Evolutionary conservation across 2,329 filamentous ascomycete genomes (phyloP), one percentile per base, ranked within the genome.

Genomic region (Aspergillus pseudoterreus): DNA sequence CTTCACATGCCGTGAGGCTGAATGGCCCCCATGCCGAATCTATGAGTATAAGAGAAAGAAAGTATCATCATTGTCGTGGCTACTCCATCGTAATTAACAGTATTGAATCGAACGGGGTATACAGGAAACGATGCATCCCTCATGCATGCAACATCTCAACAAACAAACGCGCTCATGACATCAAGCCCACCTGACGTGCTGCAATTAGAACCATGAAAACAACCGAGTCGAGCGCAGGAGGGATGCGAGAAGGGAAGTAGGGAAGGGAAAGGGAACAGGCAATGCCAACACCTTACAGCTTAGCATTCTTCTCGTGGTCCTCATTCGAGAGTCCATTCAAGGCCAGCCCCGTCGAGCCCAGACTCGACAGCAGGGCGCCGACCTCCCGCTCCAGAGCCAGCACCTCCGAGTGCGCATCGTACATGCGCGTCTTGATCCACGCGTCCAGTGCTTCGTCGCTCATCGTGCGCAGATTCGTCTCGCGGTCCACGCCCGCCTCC

Each of bases 401-500:
- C n/a, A 76, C 74, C 62, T 78, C 76, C 12, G 63, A 66, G 62
- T 76, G 73, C 21, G 76, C 73, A 50, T 78, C 70, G 56, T 78
- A 78, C 76, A 78, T 78, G 60, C 71, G 74, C 10, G 65, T 58
- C 60, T 72, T 74, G 66, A 78, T 76, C 72, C 73, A 78, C 39
- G 65, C 63, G 53, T 78, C 75, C 36, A 78, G 62, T 30, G 73
- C 64, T 9, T 64, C 58, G 54, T 78, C 74, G 41, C 57, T 66
- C 66, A 78, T 69, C 11, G 62, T 64, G 47, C 75, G 73, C 17
- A 78, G 71, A 24, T 63, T 58, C 14, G 72, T 71, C 58, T 78
- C 70, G 33, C 76, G 71, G 59, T 78, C 76, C 46, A 96, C 88
- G 55, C 88, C 87, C 62, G 90, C 90, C 57, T 86, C 79, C 64